Percentiles rank a stretch among this genome's conserved stretches.
phyloP scores from a whole-genome alignment of 371 early-diverging fungal species.

The Lichtheimia ornata region DNA sequence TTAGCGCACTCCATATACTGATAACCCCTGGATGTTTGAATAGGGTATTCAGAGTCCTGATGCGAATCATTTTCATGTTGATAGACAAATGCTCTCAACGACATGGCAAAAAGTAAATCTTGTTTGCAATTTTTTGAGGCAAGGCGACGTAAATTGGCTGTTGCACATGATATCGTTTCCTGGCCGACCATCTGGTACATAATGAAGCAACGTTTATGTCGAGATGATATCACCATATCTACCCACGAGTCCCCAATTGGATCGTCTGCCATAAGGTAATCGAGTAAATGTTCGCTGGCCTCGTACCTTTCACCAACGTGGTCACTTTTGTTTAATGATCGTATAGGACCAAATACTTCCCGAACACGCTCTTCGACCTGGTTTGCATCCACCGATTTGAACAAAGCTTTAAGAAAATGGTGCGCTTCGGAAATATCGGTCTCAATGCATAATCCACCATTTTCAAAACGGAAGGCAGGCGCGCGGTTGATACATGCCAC shows the following conservation, averaged over 20 bases:
- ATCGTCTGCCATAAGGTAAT: conserved; percentile 8
- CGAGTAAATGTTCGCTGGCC: background rate
- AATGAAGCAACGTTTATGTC: conserved; percentile 19
- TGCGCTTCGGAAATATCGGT: conserved; percentile 21
- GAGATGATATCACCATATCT: conserved; percentile 12
- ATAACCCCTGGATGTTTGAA: conserved; percentile 13
- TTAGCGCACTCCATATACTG: conserved; percentile 21
- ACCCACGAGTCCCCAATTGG: conserved; percentile 16
- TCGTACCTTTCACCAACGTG: background rate
- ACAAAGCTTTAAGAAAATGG: conserved; percentile 22
- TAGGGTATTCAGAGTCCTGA: conserved; percentile 13
- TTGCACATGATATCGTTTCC: background rate
- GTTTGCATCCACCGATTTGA: conserved; percentile 12
- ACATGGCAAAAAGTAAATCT: conserved; percentile 15
- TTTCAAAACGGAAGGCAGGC: too few relatives aligned
- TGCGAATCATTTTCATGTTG: conserved; percentile 19
- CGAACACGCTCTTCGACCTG: conserved; percentile 10
- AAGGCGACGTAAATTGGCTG: background rate
- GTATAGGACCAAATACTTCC: background rate
- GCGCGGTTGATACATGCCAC: too few relatives aligned
- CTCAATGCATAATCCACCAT: conserved; percentile 12
- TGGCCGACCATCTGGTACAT: conserved; percentile 22
- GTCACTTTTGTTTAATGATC: background rate
- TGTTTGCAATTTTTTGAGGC: background rate
- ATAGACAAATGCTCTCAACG: conserved; percentile 23